Base-by-base conservation (phyloP, 768 basidiomycete genomes). In the Kwoniella bestiolae region DNA sequence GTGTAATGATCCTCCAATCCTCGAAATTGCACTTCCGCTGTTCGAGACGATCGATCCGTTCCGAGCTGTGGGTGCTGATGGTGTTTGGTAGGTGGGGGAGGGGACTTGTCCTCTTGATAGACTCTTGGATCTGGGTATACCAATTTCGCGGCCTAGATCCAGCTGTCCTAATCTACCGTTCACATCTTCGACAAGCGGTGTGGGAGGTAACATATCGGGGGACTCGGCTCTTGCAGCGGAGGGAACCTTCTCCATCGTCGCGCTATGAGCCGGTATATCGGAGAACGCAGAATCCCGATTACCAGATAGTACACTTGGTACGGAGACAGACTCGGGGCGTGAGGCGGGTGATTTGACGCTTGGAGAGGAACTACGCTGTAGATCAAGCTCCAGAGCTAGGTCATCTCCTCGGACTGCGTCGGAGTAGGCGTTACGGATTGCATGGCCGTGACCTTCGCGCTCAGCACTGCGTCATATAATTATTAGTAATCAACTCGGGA, bases 221-320 rank as follows among this genome's bases (percentile, higher is more conserved):
- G 63, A 65, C 31, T 65, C 63, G 12, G 35, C 57, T 32, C 63
- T 47, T 28, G 63, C 63, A 31, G 63, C 63, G 2, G 63, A 65
- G 23, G 63, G 56, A 12, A 25, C 26, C 14, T 52, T 16, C 21
- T 56, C 45, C 32, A 64, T 38, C 57, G 18, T 21, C 7, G 16
- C 57, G 7, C 38, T 31, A 8, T 56, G 34, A 44, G 14, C 23
- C 11, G 46, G 29, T 12, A 60, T 32, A 18, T 49, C 47, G 21
- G 47, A 60, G 3, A 60, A 32, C 28, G 34, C 12, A 2, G 58
- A 60, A 38, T 60, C 44, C 14, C 58, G 58, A 1, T 52, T 25
- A 41, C 34, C n/a, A 21, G 59, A 35, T 21, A 47, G 41, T 2
- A 62, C 23, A 16, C 56, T 38, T 5, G 56, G 26, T 5, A 41